Evolutionary conservation across 2,329 filamentous ascomycete species (phyloP), one percentile per base, ranked within the genome.

Genomic region (Apiospora phragmitis): DNA sequence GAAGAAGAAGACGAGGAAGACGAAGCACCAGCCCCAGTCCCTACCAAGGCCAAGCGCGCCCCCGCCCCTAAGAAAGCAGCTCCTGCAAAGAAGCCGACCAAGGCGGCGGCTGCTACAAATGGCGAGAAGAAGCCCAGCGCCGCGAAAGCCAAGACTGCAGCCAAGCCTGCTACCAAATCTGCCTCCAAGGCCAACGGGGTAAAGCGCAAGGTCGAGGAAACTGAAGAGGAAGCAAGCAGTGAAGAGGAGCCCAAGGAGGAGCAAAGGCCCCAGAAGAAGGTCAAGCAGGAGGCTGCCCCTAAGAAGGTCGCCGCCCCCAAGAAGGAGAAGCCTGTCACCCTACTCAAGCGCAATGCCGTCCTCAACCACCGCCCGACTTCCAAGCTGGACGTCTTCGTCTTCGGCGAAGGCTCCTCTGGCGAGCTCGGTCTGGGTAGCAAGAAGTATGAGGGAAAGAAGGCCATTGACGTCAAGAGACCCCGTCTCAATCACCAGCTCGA

Each of bases 361-460:
- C 68, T 76, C 70, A 78, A 78, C 67, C 62, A 76, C 1, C 70
- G 75, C 12, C 79, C 78, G 0, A 71, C 69, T 32, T 68, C 71
- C 38, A 70, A 69, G 62, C 72, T 79, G n/a, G 78, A 79, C 59
- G 43, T 79, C 26, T 77, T 91, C 77, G 91, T 91, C 67, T 90
- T 91, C 78, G 90, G 91, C 71, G 88, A 89, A 75, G 78, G 77
- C 76, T 86, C 76, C 12, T 77, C 88, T 65, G 91, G 91, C 71
- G 91, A 93, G 79, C 87, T 93, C 69, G 91, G 91, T 62, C 85
- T 93, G 21, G 91, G 91, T 16, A 87, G 85, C 47, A 88, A 86
- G 77, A 90, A 88, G 74, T 85, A 86, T 51, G 79, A 81, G 6
- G 80, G 80, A 35, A 83, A 82, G 76, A 80, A 77, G 71, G 79